Percentiles rank a stretch among this genome's conserved stretches.
These are phyloP conservation scores for Globisporangium recalcitrans DNA, from an alignment of 352 stramenopile species.

Conservation along the genomic window DNA sequence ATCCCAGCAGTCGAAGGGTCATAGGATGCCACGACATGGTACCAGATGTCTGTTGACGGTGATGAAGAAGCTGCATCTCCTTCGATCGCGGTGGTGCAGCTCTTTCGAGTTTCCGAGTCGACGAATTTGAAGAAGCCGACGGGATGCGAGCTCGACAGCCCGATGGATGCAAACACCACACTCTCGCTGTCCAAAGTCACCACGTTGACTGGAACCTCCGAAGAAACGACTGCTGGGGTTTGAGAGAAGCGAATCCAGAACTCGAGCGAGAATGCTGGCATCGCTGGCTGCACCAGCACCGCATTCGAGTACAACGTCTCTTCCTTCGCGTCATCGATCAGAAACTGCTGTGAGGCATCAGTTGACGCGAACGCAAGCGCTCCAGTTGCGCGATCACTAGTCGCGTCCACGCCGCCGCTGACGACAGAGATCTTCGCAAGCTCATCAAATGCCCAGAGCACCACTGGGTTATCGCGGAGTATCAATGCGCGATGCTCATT, in stretches of 20 bases:
- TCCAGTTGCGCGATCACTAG: slow-evolving; percentile 4
- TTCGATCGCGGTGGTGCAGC: slow-evolving; percentile 14
- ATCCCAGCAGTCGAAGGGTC: slow-evolving; percentile 40
- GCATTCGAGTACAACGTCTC: slow-evolving; percentile 50
- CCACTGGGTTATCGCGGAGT: slow-evolving; percentile 57
- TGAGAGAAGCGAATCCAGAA: slow-evolving; percentile 40
- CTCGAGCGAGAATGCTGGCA: slow-evolving; percentile 60
- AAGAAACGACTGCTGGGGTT: background rate
- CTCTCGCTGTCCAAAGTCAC: slow-evolving; percentile 8
- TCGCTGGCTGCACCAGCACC: slow-evolving; percentile 35
- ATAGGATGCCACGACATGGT: slow-evolving; percentile 54
- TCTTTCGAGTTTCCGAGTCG: slow-evolving; percentile 16
- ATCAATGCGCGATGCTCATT: slow-evolving; percentile 48
- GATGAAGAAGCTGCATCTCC: background rate
- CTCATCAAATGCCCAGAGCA: slow-evolving; percentile 53
- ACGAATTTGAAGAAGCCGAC: slow-evolving; percentile 23
- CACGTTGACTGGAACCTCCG: slow-evolving; percentile 3
- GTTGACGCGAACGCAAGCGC: slow-evolving; percentile 13
- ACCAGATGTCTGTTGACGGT: slow-evolving; percentile 20
- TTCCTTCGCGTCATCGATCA: slow-evolving; percentile 41
- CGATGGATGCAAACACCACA: slow-evolving; percentile 10
- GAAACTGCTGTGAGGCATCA: slow-evolving; percentile 19
- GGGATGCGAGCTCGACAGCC: background rate
- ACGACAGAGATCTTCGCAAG: slow-evolving; percentile 22
- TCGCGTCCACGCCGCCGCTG: background rate